Base-by-base conservation (phyloP, 257 asterid species). In the Capsicum pubescens region DNA sequence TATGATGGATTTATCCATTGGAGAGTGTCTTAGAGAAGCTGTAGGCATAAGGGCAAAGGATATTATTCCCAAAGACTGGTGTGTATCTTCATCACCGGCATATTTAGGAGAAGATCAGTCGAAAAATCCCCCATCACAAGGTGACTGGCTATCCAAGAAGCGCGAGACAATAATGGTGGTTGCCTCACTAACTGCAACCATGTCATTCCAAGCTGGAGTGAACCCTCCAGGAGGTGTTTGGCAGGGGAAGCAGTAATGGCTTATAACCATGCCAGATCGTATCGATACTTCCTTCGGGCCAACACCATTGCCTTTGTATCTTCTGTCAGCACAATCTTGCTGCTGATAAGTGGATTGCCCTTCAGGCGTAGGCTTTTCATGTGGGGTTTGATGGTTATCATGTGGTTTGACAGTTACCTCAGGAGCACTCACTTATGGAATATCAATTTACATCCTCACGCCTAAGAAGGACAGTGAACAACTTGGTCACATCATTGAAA, bases 331-430 rank as follows among this genome's bases (percentile, higher is more conserved):
- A 89, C 88, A 6, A 93, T 93, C 11, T 48, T 93, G 84, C 88
- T 91, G 11, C 89, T 93, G 21, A 90, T 93, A 26, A 88, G 92
- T 21, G 97, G 93, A 11, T 76, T 91, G 79, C 95, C 97, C 5
- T 89, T 92, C 39, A 82, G 42, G 55, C 86, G 86, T 9, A 79
- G 48, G 81, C 15, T 88, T 0, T 87, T 89, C 70, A 64, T 89
- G 88, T 91, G 93, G 95, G 69, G 83, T 32, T 61, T 93, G 86
- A 93, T 90, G 93, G 86, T 90, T 50, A 82, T 88, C n/a, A 91
- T 93, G 95, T 90, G 95, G 95, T 15, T 15, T 85, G 21, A 86
- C 93, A 3, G 42, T 93, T 12, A 85, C 91, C 1, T 67, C 92
- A 0, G 61, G 72, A 5, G 92, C 95, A 7, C 82, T 84, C 3